A percentile compares a stretch with the other conserved stretches of the same genome.
Evolutionary conservation across 805 yeast genomes (phyloP).

Genomic region (Schizosaccharomyces osmophilus): DNA sequence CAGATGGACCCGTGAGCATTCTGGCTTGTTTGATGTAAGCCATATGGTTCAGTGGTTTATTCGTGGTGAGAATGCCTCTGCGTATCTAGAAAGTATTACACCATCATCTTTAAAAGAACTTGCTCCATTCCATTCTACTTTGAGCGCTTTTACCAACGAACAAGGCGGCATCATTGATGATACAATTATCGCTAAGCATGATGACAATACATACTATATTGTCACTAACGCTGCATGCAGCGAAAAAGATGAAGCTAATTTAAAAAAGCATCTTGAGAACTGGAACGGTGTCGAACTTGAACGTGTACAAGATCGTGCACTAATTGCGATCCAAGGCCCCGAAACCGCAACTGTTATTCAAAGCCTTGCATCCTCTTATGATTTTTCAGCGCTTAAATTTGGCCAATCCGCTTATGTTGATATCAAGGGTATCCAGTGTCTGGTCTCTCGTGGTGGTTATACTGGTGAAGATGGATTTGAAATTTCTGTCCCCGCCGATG

Average conservation of each 20-base stretch:
- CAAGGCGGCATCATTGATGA: slow-evolving; percentile 86
- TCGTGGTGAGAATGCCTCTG: slow-evolving; percentile 39
- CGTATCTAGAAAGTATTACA: slow-evolving; percentile 55
- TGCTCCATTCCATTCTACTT: slow-evolving; percentile 34
- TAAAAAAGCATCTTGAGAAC: slow-evolving; percentile 16
- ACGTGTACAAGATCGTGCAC: slow-evolving; percentile 36
- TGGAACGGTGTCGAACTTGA: slow-evolving; percentile 8
- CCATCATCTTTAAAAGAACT: slow-evolving; percentile 57
- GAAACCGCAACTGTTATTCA: slow-evolving; percentile 43
- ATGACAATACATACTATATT: slow-evolving; percentile 46
- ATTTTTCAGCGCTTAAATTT: slow-evolving; percentile 40
- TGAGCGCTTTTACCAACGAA: slow-evolving; percentile 46
- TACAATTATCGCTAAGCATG: slow-evolving; percentile 66
- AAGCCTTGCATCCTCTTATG: slow-evolving; percentile 28
- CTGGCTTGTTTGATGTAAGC: slow-evolving; percentile 86
- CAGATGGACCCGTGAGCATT: slow-evolving; percentile 69
- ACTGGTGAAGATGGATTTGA: slow-evolving; percentile 98
- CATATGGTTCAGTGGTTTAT: slow-evolving; percentile 41
- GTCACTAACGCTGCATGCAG: slow-evolving; percentile 94
- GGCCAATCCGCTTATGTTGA: slow-evolving; percentile 21
- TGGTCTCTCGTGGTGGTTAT: slow-evolving; percentile 72
- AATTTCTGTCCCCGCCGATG: slow-evolving; percentile 15
- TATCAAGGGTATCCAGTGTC: slow-evolving; percentile 14
- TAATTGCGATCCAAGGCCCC: slow-evolving; percentile 88
- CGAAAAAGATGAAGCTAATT: slow-evolving; percentile 47